These are phyloP conservation scores for Naganishia onofrii DNA, from an alignment of 768 basidiomycete species.

Conservation along the genomic window DNA sequence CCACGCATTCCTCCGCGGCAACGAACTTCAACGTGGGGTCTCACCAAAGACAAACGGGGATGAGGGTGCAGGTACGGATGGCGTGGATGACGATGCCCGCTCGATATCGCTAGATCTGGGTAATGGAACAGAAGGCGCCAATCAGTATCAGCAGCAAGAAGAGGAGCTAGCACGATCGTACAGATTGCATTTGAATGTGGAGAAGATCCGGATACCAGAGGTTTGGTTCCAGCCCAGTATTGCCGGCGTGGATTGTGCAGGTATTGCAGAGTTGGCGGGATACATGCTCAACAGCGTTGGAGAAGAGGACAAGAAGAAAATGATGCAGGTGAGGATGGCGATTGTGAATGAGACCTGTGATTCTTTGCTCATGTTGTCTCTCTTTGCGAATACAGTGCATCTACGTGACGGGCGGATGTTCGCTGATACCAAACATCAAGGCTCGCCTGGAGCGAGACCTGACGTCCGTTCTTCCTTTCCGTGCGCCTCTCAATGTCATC, in stretches of 20 bases:
- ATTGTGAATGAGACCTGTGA: no score
- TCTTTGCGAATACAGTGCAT: constrained; percentile 63
- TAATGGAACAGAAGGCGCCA: not conserved
- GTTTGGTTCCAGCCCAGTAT: constrained; percentile 89
- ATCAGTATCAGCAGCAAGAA: constrained; percentile 23
- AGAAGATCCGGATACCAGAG: constrained; percentile 87
- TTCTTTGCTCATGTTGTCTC: not conserved
- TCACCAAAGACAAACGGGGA: not conserved
- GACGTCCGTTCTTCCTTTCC: constrained; percentile 80
- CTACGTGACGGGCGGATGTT: constrained; percentile 80
- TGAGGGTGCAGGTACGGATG: constrained; percentile 56
- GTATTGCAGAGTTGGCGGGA: constrained; percentile 86
- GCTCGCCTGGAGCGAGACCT: constrained; percentile 69
- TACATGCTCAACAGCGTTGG: constrained; percentile 73
- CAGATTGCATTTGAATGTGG: constrained; percentile 83
- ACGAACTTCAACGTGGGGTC: constrained; percentile 62
- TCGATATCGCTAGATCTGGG: not conserved
- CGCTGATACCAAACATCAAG: constrained; percentile 67
- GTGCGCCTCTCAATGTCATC: constrained; percentile 66
- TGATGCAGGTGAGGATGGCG: constrained; percentile 68
- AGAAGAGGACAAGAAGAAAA: constrained; percentile 64
- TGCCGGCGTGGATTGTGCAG: constrained; percentile 91
- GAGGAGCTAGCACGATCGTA: constrained; percentile 50
- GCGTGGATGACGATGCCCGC: not conserved
- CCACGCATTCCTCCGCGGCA: constrained; percentile 65